Conservation (phyloP, 345 rosid genomes). For the Durio zibethinus region DNA sequence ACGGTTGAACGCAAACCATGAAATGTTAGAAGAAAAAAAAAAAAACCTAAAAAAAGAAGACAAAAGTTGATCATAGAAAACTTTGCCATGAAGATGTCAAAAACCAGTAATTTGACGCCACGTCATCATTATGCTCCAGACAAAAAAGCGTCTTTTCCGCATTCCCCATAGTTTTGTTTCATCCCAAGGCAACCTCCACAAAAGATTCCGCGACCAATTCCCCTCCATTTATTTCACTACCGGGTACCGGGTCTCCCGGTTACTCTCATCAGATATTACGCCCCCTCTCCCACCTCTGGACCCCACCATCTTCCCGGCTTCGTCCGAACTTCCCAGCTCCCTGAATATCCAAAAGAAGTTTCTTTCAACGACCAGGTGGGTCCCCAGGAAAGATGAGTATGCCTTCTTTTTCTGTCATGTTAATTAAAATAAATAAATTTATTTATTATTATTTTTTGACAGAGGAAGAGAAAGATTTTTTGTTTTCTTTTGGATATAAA, state of each 20-base stretch:
- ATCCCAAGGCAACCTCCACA: background rate
- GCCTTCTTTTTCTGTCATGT: background rate
- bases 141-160: background rate
- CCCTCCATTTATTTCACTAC: background rate
- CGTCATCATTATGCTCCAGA: background rate
- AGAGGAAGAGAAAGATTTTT: background rate
- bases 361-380: background rate
- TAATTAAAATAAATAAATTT: background rate
- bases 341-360: background rate
- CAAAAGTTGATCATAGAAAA: too few relatives aligned
- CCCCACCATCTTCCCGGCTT: background rate
- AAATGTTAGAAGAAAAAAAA: too few relatives aligned
- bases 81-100: background rate
- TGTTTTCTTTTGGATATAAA: background rate
- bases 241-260: constrained; percentile 5
- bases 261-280: background rate
- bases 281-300: background rate
- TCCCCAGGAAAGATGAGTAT: background rate
- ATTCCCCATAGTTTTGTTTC: too few relatives aligned
- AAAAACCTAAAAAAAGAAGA: too few relatives aligned
- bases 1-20: too few relatives aligned
- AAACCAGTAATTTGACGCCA: background rate
- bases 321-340: background rate
- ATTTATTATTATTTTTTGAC: background rate
- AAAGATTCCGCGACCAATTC: background rate